Conservation (phyloP, 306 rosid species). For the Inga oerstediana region DNA sequence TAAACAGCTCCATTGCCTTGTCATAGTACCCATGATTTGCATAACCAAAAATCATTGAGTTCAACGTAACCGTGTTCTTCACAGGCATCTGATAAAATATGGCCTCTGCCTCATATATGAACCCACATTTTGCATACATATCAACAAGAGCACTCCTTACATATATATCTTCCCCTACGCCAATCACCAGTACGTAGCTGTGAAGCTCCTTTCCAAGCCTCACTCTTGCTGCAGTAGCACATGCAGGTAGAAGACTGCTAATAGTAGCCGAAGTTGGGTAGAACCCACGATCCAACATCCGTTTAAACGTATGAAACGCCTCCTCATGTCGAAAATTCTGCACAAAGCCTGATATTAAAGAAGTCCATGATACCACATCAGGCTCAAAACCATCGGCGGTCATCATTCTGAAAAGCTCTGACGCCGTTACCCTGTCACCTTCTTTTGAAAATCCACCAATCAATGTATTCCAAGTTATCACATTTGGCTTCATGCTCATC, state of each 20-base stretch:
- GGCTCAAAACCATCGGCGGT: slow-evolving; percentile 55
- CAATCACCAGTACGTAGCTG: slow-evolving; percentile 56
- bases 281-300: slow-evolving; percentile 59
- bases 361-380: slow-evolving; percentile 87
- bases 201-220: slow-evolving; percentile 75
- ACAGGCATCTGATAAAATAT: slow-evolving; percentile 61
- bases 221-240: slow-evolving; percentile 62
- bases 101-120: slow-evolving; percentile 62
- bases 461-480: slow-evolving; percentile 82
- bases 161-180: slow-evolving; percentile 68
- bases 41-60: slow-evolving; percentile 85
- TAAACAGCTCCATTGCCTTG: slow-evolving; percentile 80
- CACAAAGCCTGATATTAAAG: slow-evolving; percentile 83
- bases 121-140: slow-evolving; percentile 92
- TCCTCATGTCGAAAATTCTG: slow-evolving; percentile 66
- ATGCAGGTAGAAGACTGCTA: slow-evolving; percentile 79
- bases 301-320: slow-evolving; percentile 64
- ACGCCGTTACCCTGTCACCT: slow-evolving; percentile 60
- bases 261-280: slow-evolving; percentile 79
- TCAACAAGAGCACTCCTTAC: slow-evolving; percentile 89
- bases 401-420: slow-evolving; percentile 59
- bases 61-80: slow-evolving; percentile 75
- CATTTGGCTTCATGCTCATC: slow-evolving; percentile 55
- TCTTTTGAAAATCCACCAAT: slow-evolving; percentile 76
- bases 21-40: slow-evolving; percentile 75